Evolutionary conservation across 2,329 filamentous ascomycete genomes (phyloP), one percentile per base, ranked within the genome.

Genomic region (Colletotrichum sp.): DNA sequence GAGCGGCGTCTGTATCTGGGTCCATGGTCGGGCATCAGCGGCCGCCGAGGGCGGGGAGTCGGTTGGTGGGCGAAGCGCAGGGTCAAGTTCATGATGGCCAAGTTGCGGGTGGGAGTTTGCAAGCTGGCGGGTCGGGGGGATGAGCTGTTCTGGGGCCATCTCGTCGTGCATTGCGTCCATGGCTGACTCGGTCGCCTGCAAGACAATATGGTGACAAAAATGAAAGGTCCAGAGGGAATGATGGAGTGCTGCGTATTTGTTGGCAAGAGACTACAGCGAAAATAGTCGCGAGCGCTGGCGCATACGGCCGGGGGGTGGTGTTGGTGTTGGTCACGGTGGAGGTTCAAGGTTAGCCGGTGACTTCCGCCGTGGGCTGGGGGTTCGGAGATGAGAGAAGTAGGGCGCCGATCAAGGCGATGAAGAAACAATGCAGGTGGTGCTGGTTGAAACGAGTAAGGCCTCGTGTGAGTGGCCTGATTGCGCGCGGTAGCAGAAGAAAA

Each of bases 41-140:
- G 57, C 79, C 77, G 75, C 34, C 32, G 59, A 27, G 30, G 48
- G 60, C 28, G 64, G 65, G 71, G 65, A 70, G 71, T 77, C 77
- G 72, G 61, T 78, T 73, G 78, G 78, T 76, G 73, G 72, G 78
- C 74, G 78, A 75, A 79, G 59, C 64, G 77, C 61, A 77, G 76
- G 74, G 65, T 68, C 74, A 72, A 71, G 48, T 27, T 48, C 30
- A 68, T 65, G 64, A 77, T 71, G 19, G 32, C 48, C 64, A 34
- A 59, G 48, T n/a, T 22, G 19, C 39, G 59, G 25, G 39, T 52
- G 63, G 30, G 57, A 72, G 68, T 82, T 80, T 71, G 80, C 80
- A 77, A 83, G 79, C 78, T 81, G 80, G 79, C 80, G 80, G 81
- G 81, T 81, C 82, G 83, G 80, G 78, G 79, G 79, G 80, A 82